Percentiles rank a stretch among this genome's conserved stretches.
Conservation (phyloP, 768 basidiomycete species). For the Hericium coralloides region DNA sequence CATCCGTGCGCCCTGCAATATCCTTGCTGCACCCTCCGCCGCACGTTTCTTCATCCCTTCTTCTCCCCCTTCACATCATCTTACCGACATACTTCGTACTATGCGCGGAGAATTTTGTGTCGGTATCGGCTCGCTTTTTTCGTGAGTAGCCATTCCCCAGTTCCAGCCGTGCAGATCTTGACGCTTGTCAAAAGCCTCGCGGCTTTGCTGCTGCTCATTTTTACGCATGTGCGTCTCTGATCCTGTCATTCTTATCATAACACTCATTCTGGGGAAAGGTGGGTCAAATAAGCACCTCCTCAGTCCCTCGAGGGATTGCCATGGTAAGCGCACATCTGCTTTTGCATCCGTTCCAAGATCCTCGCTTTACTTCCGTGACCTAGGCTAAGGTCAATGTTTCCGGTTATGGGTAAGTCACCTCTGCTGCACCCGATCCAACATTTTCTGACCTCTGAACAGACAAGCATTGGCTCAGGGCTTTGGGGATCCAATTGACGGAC, state of each 20-base stretch:
- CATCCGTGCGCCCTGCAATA: background rate
- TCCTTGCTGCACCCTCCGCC: background rate
- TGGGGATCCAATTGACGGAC: conserved; percentile 46
- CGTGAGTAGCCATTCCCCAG: conserved; percentile 37
- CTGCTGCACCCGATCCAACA: background rate
- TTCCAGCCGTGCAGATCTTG: conserved; percentile 17
- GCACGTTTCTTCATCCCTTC: background rate
- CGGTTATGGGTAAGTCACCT: conserved; percentile 49
- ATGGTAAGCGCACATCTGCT: conserved; percentile 42
- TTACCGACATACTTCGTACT: conserved; percentile 4
- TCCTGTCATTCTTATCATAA: conserved; percentile 8
- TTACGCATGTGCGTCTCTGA: conserved; percentile 58
- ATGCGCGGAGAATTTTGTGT: conserved; percentile 78
- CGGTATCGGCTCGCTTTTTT: conserved; percentile 59
- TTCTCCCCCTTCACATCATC: conserved; percentile 4
- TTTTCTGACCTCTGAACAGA: conserved; percentile 25
- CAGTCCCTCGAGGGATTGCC: conserved; percentile 59
- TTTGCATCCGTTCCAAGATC: conserved; percentile 11
- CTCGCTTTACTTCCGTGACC: conserved; percentile 1
- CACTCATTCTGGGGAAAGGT: conserved; percentile 39
- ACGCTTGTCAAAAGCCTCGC: conserved; percentile 30
- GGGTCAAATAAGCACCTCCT: conserved; percentile 74
- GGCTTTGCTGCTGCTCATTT: conserved; percentile 57
- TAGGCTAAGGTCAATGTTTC: conserved; percentile 67
- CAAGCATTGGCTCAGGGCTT: conserved; percentile 30